Percentiles rank a stretch among this genome's conserved stretches.
These are phyloP conservation scores for Phyllostachys edulis DNA, from an alignment of 176 grass and related monocot species.

Conservation along the genomic window DNA sequence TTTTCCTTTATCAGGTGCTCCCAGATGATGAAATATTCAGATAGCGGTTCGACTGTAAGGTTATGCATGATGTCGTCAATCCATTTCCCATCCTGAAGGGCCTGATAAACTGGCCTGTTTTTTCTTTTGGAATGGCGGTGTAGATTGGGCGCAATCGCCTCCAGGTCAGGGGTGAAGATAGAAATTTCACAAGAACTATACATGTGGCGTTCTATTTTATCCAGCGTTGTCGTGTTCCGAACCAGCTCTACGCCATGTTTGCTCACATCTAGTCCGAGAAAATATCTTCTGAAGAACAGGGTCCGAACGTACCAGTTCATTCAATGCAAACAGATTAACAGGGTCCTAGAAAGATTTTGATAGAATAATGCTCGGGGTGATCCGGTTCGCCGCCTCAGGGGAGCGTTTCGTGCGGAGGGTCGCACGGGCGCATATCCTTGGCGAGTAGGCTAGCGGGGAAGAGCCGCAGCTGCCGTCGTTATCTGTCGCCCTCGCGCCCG, in stretches of 20 bases:
- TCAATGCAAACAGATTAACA: neutral
- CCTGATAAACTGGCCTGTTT: too few relatives aligned
- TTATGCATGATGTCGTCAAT: too few relatives aligned
- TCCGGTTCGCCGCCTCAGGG: neutral
- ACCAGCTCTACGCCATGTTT: neutral
- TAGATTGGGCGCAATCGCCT: too few relatives aligned
- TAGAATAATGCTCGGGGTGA: neutral
- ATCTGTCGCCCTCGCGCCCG: too few relatives aligned
- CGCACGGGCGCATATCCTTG: neutral
- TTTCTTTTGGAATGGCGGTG: too few relatives aligned
- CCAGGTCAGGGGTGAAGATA: too few relatives aligned
- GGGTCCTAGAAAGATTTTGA: neutral
- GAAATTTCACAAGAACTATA: too few relatives aligned
- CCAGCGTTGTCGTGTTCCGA: neutral
- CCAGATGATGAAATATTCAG: too few relatives aligned
- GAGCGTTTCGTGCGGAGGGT: neutral
- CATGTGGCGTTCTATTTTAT: neutral
- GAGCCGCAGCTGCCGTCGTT: neutral
- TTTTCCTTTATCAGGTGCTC: too few relatives aligned
- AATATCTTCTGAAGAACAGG: neutral
- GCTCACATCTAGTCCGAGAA: neutral
- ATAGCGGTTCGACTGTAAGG: too few relatives aligned
- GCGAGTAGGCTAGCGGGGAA: neutral
- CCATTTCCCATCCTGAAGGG: too few relatives aligned
- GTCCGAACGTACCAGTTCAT: neutral